Base-by-base conservation (phyloP, 2,329 filamentous ascomycete genomes). In the Ophiostoma tasmaniense region DNA sequence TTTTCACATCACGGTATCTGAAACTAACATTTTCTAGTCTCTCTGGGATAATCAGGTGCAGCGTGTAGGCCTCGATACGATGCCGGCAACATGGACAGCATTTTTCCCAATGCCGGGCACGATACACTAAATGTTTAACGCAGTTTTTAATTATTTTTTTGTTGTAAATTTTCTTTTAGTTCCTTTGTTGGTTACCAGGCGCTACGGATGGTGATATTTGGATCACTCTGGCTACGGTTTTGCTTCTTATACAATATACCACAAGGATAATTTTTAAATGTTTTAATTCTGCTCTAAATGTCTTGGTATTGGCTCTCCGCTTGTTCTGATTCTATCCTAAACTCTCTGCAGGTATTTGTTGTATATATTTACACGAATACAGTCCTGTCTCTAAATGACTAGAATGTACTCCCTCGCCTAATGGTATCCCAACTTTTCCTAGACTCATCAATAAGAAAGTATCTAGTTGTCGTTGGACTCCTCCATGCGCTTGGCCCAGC, bases 31-130 rank as follows among this genome's bases (percentile, higher is more conserved):
- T 6, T n/a, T 22, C 35, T 28, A 45, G 64, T 37, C n/a, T 7
- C 64, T 65, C n/a, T 65, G 64, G 64, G 35, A 65, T 33, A 42
- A 65, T 22, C 64, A 65, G 20, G n/a, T 65, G 3, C 62, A 64
- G 61, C 61, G 61, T 7, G 35, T 10, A 17, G 37, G 64, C n/a
- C 25, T 65, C 3, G 33, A 42, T 17, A 1, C 35, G 5, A 39
- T 65, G 37, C 64, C 35, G 22, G 17, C n/a, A 1, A 28, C 64
- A n/a, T 65, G 64, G 64, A 65, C 35, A 1, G 33, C 2, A 6
- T 65, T 65, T 22, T 65, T 65, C 35, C 62, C 61, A 22, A 33
- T 61, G 50, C 25, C n/a, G 3, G 50, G 22, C 22, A 28, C 50
- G 11, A 55, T 55, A 22, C 50, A 55, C 22, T 55, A 55, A 17